Evolutionary conservation across 2,329 filamentous ascomycete species (phyloP).

Genomic region (Fonsecaea nubica): DNA sequence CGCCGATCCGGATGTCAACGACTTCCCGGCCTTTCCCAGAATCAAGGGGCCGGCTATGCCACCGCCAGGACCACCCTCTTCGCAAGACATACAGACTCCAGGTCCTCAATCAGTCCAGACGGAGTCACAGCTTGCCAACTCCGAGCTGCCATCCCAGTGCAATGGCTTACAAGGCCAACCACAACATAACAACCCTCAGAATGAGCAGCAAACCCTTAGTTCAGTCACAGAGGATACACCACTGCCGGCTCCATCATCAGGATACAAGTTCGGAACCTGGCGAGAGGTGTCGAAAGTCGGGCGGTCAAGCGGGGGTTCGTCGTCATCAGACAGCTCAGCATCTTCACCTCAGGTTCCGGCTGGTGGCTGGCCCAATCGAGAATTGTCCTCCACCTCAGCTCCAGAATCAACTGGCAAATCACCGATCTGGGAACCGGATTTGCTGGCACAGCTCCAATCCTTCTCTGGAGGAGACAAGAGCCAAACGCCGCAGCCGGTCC

Average conservation of each 20-base stretch:
- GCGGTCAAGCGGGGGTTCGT: background rate
- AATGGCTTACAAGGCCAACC: background rate
- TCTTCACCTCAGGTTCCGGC: background rate
- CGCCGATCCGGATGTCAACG: constrained; percentile 4
- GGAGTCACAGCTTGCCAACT: background rate
- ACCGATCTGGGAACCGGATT: no score
- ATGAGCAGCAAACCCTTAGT: background rate
- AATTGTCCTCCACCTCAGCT: no score
- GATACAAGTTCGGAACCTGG: background rate
- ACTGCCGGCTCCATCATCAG: background rate
- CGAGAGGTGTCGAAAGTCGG: background rate
- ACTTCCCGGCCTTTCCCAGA: background rate
- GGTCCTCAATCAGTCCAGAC: background rate
- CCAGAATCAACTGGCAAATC: background rate
- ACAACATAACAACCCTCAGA: background rate
- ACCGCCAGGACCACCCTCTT: background rate
- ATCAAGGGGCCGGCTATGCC: background rate
- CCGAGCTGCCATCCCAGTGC: background rate
- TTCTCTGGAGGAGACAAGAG: background rate
- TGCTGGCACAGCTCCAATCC: no score
- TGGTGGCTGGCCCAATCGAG: no score
- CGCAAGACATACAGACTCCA: background rate
- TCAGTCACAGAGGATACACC: background rate
- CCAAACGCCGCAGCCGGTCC: background rate
- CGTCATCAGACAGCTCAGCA: background rate